A percentile compares a stretch with the other conserved stretches of the same genome.
phyloP scores from a whole-genome alignment of 306 rosid genomes.

The Vachellia pachyceras region DNA sequence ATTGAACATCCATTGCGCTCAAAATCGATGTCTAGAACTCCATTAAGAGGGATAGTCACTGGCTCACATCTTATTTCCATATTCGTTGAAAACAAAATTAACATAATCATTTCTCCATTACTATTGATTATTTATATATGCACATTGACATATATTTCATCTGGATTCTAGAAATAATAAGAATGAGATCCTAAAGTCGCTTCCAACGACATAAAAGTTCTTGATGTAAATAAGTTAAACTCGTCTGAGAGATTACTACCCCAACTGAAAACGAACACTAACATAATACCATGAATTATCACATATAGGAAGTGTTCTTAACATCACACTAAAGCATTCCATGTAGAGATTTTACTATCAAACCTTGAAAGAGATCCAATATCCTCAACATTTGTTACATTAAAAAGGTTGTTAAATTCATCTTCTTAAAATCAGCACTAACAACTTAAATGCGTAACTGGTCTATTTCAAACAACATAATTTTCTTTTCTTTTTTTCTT shows the following conservation, averaged over 20 bases:
- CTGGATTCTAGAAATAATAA: slow-evolving; percentile 12
- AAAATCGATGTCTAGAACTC: not conserved
- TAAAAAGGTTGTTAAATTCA: not conserved
- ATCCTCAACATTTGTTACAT: not conserved
- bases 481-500: slow-evolving; percentile 25
- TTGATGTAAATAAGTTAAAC: slow-evolving; percentile 31
- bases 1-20: not conserved
- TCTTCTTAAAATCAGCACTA: too few species aligned
- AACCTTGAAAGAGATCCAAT: not conserved
- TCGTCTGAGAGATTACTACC: slow-evolving; percentile 21
- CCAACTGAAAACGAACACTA: slow-evolving; percentile 28
- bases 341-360: slow-evolving; percentile 22
- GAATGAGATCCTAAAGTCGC: not conserved
- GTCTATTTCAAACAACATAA: slow-evolving; percentile 1
- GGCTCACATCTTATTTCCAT: slow-evolving; percentile 1
- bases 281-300: slow-evolving; percentile 15
- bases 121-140: not conserved
- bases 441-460: not conserved
- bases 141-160: too few species aligned
- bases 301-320: too few species aligned
- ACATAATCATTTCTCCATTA: slow-evolving; percentile 7
- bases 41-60: too few species aligned
- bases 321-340: not conserved
- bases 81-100: slow-evolving; percentile 2
- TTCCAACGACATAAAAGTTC: slow-evolving; percentile 5